phyloP scores from a whole-genome alignment of 2,329 filamentous ascomycete genomes.

The Claviceps sp. region DNA sequence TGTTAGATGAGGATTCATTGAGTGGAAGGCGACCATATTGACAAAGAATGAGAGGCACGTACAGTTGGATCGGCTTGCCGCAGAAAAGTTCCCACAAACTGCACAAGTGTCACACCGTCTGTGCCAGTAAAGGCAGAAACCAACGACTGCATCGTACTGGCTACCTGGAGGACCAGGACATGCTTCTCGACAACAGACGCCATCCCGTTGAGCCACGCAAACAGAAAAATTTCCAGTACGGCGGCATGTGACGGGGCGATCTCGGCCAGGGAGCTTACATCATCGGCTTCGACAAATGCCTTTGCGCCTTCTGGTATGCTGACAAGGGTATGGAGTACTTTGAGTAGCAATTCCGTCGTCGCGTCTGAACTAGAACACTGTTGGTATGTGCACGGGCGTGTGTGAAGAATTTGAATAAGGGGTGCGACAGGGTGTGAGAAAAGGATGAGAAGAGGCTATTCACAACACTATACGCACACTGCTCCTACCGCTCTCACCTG shows the following conservation, averaged over 20 bases:
- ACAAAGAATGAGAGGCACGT: conserved; percentile 11
- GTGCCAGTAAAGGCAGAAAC: conserved; percentile 43
- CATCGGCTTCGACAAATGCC: conserved; percentile 33
- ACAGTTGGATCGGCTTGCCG: conserved; percentile 35
- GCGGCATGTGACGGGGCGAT: conserved; percentile 39
- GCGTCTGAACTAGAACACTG: conserved; percentile 30
- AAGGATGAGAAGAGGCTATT: too few relatives aligned
- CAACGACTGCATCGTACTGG: conserved; percentile 32
- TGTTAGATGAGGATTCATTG: neutral
- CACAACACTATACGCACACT: neutral
- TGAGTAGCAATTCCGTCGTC: conserved; percentile 39
- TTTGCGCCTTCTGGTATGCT: conserved; percentile 36
- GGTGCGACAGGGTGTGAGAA: too few relatives aligned
- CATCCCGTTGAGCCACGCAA: conserved; percentile 42
- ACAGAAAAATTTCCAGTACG: conserved; percentile 41
- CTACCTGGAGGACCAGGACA: conserved; percentile 27
- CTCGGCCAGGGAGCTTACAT: conserved; percentile 42
- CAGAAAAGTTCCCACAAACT: conserved; percentile 41
- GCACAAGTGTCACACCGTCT: conserved; percentile 45
- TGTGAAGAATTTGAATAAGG: neutral
- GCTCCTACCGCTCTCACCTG: conserved; percentile 25
- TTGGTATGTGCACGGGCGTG: neutral
- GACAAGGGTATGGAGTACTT: conserved; percentile 43
- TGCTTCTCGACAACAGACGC: conserved; percentile 16
- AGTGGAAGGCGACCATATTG: neutral